Evolutionary conservation across 2,329 filamentous ascomycete genomes (phyloP).

Genomic region (Venturia pyrina): DNA sequence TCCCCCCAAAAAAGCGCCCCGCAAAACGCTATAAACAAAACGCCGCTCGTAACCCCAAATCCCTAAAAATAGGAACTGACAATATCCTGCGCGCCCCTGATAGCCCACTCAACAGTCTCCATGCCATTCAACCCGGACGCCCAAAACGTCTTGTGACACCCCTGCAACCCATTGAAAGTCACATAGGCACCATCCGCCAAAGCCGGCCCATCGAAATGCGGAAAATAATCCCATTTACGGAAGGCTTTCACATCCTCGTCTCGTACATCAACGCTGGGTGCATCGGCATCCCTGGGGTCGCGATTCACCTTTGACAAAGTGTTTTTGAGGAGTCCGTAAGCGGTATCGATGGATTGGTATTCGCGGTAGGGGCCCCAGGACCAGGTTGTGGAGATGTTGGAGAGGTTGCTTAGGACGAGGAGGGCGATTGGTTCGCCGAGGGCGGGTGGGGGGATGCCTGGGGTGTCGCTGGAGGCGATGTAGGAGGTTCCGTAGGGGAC

Average conservation of each 20-base stretch:
- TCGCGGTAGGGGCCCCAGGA: slow-evolving; percentile 27
- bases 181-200: slow-evolving; percentile 22
- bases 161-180: slow-evolving; percentile 25
- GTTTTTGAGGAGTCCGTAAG: slow-evolving; percentile 20
- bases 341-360: slow-evolving; percentile 21
- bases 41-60: background rate
- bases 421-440: slow-evolving; percentile 26
- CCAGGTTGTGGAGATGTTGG: slow-evolving; percentile 26
- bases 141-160: slow-evolving; percentile 27
- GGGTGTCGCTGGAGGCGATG: slow-evolving; percentile 20
- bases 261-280: slow-evolving; percentile 16
- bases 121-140: slow-evolving; percentile 27
- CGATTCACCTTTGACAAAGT: slow-evolving; percentile 26
- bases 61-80: slow-evolving; percentile 24
- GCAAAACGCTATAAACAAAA: too few relatives aligned
- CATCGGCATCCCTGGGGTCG: slow-evolving; percentile 25
- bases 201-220: slow-evolving; percentile 24
- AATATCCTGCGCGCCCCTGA: slow-evolving; percentile 25
- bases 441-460: slow-evolving; percentile 22
- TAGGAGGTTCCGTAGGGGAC: slow-evolving; percentile 28
- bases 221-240: slow-evolving; percentile 30
- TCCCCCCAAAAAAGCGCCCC: too few relatives aligned
- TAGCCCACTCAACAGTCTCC: slow-evolving; percentile 29
- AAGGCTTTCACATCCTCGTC: slow-evolving; percentile 23
- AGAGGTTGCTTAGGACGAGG: slow-evolving; percentile 21